These are phyloP conservation scores for Colletotrichum brevisporum DNA, from an alignment of 2,329 filamentous ascomycete species.

Conservation along the genomic window DNA sequence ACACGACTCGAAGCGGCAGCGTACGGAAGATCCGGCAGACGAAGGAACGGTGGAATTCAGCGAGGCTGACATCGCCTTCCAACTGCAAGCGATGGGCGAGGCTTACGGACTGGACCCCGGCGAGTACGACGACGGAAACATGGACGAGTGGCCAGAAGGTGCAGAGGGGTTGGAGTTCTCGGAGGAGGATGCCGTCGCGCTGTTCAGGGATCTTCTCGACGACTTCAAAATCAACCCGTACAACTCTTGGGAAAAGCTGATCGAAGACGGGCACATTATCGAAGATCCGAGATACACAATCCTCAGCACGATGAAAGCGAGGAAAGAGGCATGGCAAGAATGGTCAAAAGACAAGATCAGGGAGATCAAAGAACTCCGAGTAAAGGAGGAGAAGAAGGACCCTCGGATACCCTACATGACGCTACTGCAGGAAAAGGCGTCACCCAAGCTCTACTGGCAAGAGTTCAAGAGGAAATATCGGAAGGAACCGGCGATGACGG, in stretches of 20 bases:
- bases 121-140: slow-evolving; percentile 78
- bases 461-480: slow-evolving; percentile 95
- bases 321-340: slow-evolving; percentile 85
- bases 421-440: slow-evolving; percentile 86
- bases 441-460: slow-evolving; percentile 94
- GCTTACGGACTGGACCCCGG: slow-evolving; percentile 85
- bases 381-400: slow-evolving; percentile 84
- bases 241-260: slow-evolving; percentile 89
- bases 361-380: slow-evolving; percentile 78
- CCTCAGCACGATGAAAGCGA: slow-evolving; percentile 82
- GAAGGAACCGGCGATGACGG: slow-evolving; percentile 85
- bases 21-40: slow-evolving; percentile 65
- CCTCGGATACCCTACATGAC: slow-evolving; percentile 86
- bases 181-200: slow-evolving; percentile 79
- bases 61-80: slow-evolving; percentile 94
- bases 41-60: slow-evolving; percentile 81
- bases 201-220: slow-evolving; percentile 90
- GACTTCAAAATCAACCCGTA: slow-evolving; percentile 89
- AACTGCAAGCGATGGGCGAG: slow-evolving; percentile 89
- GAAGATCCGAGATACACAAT: slow-evolving; percentile 91
- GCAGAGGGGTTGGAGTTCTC: slow-evolving; percentile 79
- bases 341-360: slow-evolving; percentile 87
- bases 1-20: slow-evolving; percentile 74
- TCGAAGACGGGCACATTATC: slow-evolving; percentile 85
- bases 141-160: slow-evolving; percentile 77